A percentile compares a stretch with the other conserved stretches of the same genome.
These are phyloP conservation scores for Sporothrix phasma DNA, from an alignment of 2,329 filamentous ascomycete genomes.

Conservation along the genomic window DNA sequence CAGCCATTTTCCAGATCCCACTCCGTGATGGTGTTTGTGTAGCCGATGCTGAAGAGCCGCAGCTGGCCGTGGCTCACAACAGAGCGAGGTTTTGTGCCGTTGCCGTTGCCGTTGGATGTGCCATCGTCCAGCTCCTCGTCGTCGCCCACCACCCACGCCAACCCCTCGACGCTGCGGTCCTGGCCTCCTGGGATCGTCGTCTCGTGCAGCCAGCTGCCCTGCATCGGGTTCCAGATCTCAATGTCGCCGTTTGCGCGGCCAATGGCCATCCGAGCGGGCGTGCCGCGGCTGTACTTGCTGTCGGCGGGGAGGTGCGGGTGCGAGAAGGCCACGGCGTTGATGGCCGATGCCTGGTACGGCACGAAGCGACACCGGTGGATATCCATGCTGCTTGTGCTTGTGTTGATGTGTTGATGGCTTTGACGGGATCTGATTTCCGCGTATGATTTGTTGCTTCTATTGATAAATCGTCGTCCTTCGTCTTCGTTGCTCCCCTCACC, in stretches of 20 bases:
- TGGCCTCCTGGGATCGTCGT: constrained; percentile 72
- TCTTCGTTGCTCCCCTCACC: background rate
- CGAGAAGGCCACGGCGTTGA: constrained; percentile 92
- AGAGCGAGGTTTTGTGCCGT: constrained; percentile 24
- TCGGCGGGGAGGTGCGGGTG: constrained; percentile 47
- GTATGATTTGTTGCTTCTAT: background rate
- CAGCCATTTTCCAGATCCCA: constrained; percentile 80
- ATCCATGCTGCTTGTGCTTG: constrained; percentile 61
- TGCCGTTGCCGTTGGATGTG: constrained; percentile 28
- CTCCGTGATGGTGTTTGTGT: constrained; percentile 84
- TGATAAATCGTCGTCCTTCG: no score
- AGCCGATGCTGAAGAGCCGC: constrained; percentile 91
- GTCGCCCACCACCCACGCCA: constrained; percentile 84
- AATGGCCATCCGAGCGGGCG: constrained; percentile 68
- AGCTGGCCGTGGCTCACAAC: constrained; percentile 55
- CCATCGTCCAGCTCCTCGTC: constrained; percentile 55
- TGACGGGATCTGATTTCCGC: background rate
- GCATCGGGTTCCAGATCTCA: constrained; percentile 89
- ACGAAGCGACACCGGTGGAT: constrained; percentile 96
- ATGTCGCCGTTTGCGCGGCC: constrained; percentile 92
- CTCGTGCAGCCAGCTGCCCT: constrained; percentile 82
- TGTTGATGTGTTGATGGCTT: background rate
- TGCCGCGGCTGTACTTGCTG: constrained; percentile 40
- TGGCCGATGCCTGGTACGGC: constrained; percentile 79
- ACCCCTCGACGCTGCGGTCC: constrained; percentile 77